These are phyloP conservation scores for Laguncularia racemosa DNA, from an alignment of 345 rosid genomes.

Conservation along the genomic window DNA sequence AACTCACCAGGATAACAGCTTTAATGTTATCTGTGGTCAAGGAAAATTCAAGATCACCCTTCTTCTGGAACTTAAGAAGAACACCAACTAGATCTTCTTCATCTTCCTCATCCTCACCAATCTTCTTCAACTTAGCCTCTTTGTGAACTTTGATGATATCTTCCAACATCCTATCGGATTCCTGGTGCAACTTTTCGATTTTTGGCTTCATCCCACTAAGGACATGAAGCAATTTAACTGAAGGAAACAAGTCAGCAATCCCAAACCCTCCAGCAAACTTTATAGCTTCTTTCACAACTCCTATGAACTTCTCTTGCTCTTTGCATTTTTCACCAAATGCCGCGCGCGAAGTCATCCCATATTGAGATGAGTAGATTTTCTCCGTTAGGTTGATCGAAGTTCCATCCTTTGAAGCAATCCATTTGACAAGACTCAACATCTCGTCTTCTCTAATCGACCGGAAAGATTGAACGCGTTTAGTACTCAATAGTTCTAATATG, in stretches of 20 bases:
- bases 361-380: conserved; percentile 6
- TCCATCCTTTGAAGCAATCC: background rate
- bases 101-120: background rate
- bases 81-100: conserved; percentile 17
- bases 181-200: conserved; percentile 5
- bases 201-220: conserved; percentile 8
- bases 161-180: conserved; percentile 7
- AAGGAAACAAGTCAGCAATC: conserved; percentile 16
- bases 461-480: conserved; percentile 17
- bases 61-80: conserved; percentile 5
- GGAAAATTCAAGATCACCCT: conserved; percentile 5
- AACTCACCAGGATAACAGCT: conserved; percentile 23
- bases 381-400: conserved; percentile 9
- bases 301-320: conserved; percentile 10
- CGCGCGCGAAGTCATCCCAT: conserved; percentile 6
- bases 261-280: conserved; percentile 1
- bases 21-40: conserved; percentile 18
- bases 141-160: conserved; percentile 14
- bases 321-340: conserved; percentile 22
- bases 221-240: conserved; percentile 8
- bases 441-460: conserved; percentile 22
- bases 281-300: conserved; percentile 1
- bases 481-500: conserved; percentile 13
- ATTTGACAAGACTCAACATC: conserved; percentile 10
- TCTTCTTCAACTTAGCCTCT: background rate